Percentiles rank a stretch among this genome's conserved stretches.
These are phyloP conservation scores for Orbilia quercus DNA, from an alignment of 2,329 filamentous ascomycete species.

Conservation along the genomic window DNA sequence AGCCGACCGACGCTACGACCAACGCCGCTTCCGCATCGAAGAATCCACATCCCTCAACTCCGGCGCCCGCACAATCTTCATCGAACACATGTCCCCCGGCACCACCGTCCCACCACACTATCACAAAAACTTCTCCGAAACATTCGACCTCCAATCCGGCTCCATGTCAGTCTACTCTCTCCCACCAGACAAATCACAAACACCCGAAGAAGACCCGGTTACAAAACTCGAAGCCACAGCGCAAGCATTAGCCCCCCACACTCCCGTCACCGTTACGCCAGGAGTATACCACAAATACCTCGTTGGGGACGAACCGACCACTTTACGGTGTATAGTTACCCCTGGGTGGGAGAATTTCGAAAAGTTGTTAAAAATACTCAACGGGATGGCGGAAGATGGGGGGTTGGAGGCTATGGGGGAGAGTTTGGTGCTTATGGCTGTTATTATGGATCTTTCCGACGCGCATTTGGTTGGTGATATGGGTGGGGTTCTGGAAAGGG, in stretches of 20 bases:
- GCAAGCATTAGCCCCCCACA: not conserved
- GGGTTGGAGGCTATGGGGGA: not conserved
- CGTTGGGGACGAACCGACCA: not conserved
- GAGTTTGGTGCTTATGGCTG: not conserved
- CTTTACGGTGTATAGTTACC: not conserved
- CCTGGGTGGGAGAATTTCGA: not conserved
- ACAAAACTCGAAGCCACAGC: not conserved
- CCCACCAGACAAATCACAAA: too few species aligned
- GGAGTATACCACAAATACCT: constrained; percentile 5
- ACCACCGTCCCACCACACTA: constrained; percentile 4
- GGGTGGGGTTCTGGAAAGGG: not conserved
- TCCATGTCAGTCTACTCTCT: not conserved
- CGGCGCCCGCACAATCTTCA: constrained; percentile 3
- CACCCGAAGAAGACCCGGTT: not conserved
- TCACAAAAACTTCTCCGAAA: constrained; percentile 8
- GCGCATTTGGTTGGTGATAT: constrained; percentile 7
- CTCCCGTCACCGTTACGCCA: not conserved
- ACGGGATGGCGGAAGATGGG: not conserved
- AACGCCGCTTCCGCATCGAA: constrained; percentile 2
- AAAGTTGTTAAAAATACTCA: not conserved
- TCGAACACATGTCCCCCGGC: constrained; percentile 1
- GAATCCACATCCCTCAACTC: constrained; percentile 3
- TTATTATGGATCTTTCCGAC: constrained; percentile 6
- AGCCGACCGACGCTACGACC: not conserved
- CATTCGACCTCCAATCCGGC: constrained; percentile 3